Base-by-base conservation (phyloP, 2,329 filamentous ascomycete genomes). In the Meredithiella fracta region DNA sequence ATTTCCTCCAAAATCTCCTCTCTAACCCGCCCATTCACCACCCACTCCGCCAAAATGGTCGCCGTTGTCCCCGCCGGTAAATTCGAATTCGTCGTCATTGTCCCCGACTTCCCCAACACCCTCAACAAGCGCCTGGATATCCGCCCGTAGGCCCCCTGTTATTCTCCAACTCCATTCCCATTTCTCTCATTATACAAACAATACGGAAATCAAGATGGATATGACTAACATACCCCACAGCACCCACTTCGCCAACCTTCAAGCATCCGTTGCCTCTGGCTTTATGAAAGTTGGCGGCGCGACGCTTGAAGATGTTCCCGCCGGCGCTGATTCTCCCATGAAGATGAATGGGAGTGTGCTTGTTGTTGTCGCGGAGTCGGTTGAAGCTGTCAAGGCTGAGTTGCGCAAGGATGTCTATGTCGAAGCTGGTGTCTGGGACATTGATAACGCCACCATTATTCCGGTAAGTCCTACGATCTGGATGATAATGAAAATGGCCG, bases 301-400 rank as follows among this genome's bases (percentile, higher is more conserved):
- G 22, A 71, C 83, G 54, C 70, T 91, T 6, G 76, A 84, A 44
- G 74, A 79, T 7, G 73, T 84, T 37, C 83, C 85, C 34, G 72
- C 77, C 4, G 29, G 29, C 5, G 5, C 29, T 5, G 78, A 83
- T 58, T 74, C 83, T 23, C 70, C 76, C 53, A 66, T 79, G 47
- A 80, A 84, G 65, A 88, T 92, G 70, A 78, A 79, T 60, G 88
- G 87, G 44, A 88, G 83, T 65, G 78, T 81, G 17, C 70, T 92
- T 64, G 72, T 94, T 26, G 72, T 79, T 40, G 67, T 77, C 29
- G 87, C 85, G 6, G 76, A 79, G 60, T 81, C 75, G 7, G 79
- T 76, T 62, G 83, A 89, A 60, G 83, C 88, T 65, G 78, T 86
- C 1, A 66, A 83, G 42, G 76, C 83, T 62, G 64, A 76, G 53